Conservation (phyloP, 441 rosid genomes). For the Sinapis alba region DNA sequence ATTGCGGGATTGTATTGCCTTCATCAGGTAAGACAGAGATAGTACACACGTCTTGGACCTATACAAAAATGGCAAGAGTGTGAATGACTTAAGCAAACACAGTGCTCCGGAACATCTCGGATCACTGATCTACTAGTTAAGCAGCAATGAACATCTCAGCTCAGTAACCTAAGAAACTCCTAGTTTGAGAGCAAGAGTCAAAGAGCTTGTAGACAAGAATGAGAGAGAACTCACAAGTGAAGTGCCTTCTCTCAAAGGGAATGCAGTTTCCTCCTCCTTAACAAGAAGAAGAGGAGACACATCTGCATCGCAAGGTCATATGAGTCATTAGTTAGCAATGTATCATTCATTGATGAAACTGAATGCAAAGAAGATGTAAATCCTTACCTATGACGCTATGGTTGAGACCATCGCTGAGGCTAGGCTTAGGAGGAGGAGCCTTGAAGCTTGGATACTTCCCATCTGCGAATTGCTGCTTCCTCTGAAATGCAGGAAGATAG, state of each 20-base stretch:
- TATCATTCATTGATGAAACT: background rate
- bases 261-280: slow-evolving; percentile 20
- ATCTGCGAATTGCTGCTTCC: slow-evolving; percentile 43
- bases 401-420: slow-evolving; percentile 11
- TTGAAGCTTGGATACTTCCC: slow-evolving; percentile 55
- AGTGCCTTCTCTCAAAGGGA: slow-evolving; percentile 30
- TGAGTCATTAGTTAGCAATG: no score
- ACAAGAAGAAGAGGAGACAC: slow-evolving; percentile 29
- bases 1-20: slow-evolving; percentile 46
- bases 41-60: slow-evolving; percentile 73
- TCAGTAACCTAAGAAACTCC: background rate
- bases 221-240: background rate
- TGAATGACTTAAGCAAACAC: slow-evolving; percentile 3
- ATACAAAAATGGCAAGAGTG: slow-evolving; percentile 24
- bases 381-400: slow-evolving; percentile 20
- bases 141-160: no score
- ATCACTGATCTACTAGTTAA: no score
- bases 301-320: slow-evolving; percentile 7
- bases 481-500: slow-evolving; percentile 34
- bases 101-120: no score
- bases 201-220: no score
- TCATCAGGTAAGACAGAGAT: slow-evolving; percentile 71
- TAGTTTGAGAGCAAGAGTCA: background rate
- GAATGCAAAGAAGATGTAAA: background rate
- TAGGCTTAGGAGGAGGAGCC: slow-evolving; percentile 43